Base-by-base conservation (phyloP, 768 basidiomycete genomes). In the Lentinula sp. region DNA sequence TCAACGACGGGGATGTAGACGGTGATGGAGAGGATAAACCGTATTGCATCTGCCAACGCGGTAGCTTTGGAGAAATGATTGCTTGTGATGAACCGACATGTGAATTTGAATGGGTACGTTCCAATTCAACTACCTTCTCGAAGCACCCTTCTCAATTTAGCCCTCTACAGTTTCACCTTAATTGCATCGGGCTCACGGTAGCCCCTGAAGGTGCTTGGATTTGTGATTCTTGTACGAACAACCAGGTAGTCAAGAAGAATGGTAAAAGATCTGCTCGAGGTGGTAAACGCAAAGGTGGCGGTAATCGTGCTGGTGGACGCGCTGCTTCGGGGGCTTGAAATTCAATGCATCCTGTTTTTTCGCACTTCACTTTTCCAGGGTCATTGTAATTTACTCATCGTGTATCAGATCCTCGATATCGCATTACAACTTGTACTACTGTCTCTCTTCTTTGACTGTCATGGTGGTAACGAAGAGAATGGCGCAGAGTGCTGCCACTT, bases 11-110 rank as follows among this genome's bases (percentile, higher is more conserved):
- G 37, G 84, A 79, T 16, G 80, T 74, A 0, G 82, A 79, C 37
- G 88, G 75, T 4, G 84, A 83, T 49, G 81, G 74, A 10, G 90
- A 87, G 45, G 89, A 80, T 67, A 77, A 79, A 66, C 80, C 81
- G 13, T 96, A 98, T 69, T 98, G 95, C 74, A 81, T 87, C 77
- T 98, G 95, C 72, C 80, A 91, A 65, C 78, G 88, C 16, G 80
- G 86, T 62, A 93, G 91, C 68, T 95, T 88, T 66, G 95, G 95
- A 40, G 89, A 95, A 75, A 96, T 97, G 94, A 91, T 97, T 66
- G 94, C 87, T 23, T 97, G 94, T 71, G 94, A 97, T 71, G 91
- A 87, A 67, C 75, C 78, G 16, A 78, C 80, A 49, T 96, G 94
- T 74, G 85, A 87, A 66, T 78, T 80, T 61, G 93, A 95, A 88